Evolutionary conservation across 192 early-diverging fungal genomes (phyloP).

Genomic region (Piromyces finnis): DNA sequence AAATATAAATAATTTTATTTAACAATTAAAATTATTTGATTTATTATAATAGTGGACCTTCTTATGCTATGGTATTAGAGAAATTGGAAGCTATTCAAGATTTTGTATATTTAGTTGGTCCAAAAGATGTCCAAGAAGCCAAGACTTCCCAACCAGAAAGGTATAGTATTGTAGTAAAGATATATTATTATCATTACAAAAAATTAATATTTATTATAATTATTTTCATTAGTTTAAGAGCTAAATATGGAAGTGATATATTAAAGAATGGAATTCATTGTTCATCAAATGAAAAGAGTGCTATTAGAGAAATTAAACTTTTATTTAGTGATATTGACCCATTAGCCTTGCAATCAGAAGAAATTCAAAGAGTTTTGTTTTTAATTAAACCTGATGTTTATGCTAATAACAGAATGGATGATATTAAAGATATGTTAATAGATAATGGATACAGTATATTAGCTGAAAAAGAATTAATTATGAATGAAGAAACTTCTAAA

Average conservation of each 20-base stretch:
- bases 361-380: background rate
- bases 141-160: slow-evolving; percentile 4
- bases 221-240: slow-evolving; percentile 16
- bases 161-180: background rate
- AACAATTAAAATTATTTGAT: too few species aligned
- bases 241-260: slow-evolving; percentile 25
- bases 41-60: background rate
- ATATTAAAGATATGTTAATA: background rate
- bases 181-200: too few species aligned
- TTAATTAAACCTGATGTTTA: slow-evolving; percentile 1
- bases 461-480: background rate
- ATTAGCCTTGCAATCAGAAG: background rate
- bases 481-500: background rate
- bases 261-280: slow-evolving; percentile 30
- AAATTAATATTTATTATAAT: too few species aligned
- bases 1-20: too few species aligned
- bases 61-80: slow-evolving; percentile 12
- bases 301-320: background rate
- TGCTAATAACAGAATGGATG: background rate
- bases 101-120: slow-evolving; percentile 31
- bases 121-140: slow-evolving; percentile 33
- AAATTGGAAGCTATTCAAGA: slow-evolving; percentile 26
- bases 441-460: background rate
- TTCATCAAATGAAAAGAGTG: background rate
- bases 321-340: background rate